Conservation (phyloP, 2,329 filamentous ascomycete species). For the Zasmidium cellare region DNA sequence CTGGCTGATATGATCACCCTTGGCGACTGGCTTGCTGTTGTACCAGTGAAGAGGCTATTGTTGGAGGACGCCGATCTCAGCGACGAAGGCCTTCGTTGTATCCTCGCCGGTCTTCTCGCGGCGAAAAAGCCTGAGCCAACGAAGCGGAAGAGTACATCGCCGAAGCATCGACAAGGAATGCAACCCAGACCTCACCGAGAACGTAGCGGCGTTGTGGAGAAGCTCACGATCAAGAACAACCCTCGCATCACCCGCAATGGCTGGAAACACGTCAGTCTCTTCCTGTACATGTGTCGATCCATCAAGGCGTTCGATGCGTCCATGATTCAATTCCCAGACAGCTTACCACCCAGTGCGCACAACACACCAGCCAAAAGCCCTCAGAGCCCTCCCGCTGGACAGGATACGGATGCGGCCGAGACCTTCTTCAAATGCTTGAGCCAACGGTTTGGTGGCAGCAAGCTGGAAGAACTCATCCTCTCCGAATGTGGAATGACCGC, state of each 20-base stretch:
- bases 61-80: conserved; percentile 84
- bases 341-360: conserved; percentile 29
- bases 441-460: conserved; percentile 72
- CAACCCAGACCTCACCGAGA: conserved; percentile 31
- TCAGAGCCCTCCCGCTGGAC: conserved; percentile 29
- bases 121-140: conserved; percentile 64
- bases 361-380: conserved; percentile 22
- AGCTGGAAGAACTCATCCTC: conserved; percentile 79
- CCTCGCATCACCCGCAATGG: conserved; percentile 78
- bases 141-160: conserved; percentile 28
- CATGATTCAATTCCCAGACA: conserved; percentile 72
- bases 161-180: conserved; percentile 29
- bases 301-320: conserved; percentile 85
- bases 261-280: conserved; percentile 88
- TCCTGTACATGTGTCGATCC: conserved; percentile 85
- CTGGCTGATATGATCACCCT: conserved; percentile 81
- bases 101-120: conserved; percentile 81
- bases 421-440: conserved; percentile 74
- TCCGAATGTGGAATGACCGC: conserved; percentile 74
- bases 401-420: conserved; percentile 55
- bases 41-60: conserved; percentile 82
- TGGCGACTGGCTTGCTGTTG: conserved; percentile 90
- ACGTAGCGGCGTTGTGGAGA: conserved; percentile 76
- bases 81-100: conserved; percentile 82
- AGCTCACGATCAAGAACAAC: conserved; percentile 87